Evolutionary conservation across 1,284 basidiomycete genomes (phyloP).

Genomic region (Sporisorium exsertum): DNA sequence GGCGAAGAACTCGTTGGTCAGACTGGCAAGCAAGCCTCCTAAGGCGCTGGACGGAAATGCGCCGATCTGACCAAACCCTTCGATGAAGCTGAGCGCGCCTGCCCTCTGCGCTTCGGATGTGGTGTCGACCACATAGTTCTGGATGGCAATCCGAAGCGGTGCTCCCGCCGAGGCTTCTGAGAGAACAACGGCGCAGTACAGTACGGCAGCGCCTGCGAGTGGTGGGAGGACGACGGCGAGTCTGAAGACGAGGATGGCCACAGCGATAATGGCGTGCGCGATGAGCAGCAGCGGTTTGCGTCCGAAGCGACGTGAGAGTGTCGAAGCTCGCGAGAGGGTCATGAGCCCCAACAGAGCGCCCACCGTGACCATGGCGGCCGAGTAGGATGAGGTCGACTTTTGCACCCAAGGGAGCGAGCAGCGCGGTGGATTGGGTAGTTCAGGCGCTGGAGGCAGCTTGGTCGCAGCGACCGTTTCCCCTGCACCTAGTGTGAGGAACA

Average conservation of each 20-base stretch:
- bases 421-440: constrained; percentile 52
- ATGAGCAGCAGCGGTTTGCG: constrained; percentile 58
- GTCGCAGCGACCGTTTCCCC: not conserved
- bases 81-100: constrained; percentile 60
- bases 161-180: constrained; percentile 60
- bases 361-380: constrained; percentile 60
- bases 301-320: constrained; percentile 53
- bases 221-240: constrained; percentile 52
- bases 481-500: constrained; percentile 2
- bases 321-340: constrained; percentile 51
- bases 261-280: constrained; percentile 48
- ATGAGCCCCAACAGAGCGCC: constrained; percentile 57
- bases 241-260: constrained; percentile 51
- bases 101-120: constrained; percentile 56
- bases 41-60: constrained; percentile 59
- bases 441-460: constrained; percentile 46
- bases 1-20: constrained; percentile 60
- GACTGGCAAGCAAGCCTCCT: constrained; percentile 56
- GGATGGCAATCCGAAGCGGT: constrained; percentile 58
- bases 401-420: constrained; percentile 56
- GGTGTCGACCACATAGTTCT: constrained; percentile 66
- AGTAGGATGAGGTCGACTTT: constrained; percentile 59
- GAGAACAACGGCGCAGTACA: constrained; percentile 53
- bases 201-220: constrained; percentile 45
- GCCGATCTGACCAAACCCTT: constrained; percentile 63